A percentile compares a stretch with the other conserved stretches of the same genome.
Conservation (phyloP, 2,329 filamentous ascomycete genomes). For the Nigrospora sphaerica region DNA sequence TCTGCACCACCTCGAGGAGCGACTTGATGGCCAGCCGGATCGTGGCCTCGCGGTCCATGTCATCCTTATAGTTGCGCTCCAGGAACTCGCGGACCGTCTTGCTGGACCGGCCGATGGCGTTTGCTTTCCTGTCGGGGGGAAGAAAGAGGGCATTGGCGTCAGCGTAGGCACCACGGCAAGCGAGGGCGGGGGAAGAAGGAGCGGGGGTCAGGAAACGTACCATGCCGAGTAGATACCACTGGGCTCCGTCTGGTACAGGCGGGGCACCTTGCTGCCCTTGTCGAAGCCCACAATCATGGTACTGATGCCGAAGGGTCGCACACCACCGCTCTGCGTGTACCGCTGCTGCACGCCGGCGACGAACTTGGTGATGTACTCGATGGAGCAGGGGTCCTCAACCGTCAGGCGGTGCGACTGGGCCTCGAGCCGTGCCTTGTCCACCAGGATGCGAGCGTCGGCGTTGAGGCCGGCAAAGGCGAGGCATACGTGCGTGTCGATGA, state of each 20-base stretch:
- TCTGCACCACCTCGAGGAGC: conserved; percentile 94
- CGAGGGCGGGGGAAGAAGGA: background rate
- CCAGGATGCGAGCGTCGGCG: conserved; percentile 92
- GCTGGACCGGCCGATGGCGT: conserved; percentile 95
- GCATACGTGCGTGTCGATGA: conserved; percentile 92
- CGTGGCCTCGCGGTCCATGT: conserved; percentile 92
- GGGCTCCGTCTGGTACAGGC: conserved; percentile 97
- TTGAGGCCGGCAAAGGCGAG: conserved; percentile 96
- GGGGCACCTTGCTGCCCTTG: conserved; percentile 78
- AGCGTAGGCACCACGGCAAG: background rate
- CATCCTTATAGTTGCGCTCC: conserved; percentile 97
- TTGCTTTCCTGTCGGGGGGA: conserved; percentile 73
- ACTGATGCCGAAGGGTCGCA: conserved; percentile 97
- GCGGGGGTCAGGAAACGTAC: conserved; percentile 43
- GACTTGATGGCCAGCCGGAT: conserved; percentile 98
- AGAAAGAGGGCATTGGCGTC: background rate
- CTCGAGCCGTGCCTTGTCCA: conserved; percentile 96
- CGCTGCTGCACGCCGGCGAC: conserved; percentile 96
- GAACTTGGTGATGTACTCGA: conserved; percentile 99
- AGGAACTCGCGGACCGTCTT: conserved; percentile 99
- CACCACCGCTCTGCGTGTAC: conserved; percentile 98
- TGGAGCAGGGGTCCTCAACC: conserved; percentile 92
- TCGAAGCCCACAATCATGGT: conserved; percentile 98
- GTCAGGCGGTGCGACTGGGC: conserved; percentile 96
- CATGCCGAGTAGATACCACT: conserved; percentile 98